These are phyloP conservation scores for Trametes meyenii DNA, from an alignment of 768 basidiomycete genomes.

Conservation along the genomic window DNA sequence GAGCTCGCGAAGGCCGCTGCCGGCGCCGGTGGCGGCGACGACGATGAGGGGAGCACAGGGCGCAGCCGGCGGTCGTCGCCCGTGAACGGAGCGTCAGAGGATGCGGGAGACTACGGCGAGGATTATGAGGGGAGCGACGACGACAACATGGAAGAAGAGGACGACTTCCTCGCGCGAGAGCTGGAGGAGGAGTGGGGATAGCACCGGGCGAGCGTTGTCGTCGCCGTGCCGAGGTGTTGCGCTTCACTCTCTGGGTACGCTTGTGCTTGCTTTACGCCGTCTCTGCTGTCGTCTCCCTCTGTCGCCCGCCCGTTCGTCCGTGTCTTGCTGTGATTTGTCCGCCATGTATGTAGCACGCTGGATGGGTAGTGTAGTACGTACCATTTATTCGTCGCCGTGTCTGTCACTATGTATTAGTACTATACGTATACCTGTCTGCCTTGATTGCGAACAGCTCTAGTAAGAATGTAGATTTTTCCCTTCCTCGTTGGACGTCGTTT, in stretches of 20 bases:
- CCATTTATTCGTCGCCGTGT: constrained; percentile 58
- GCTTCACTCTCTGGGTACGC: background rate
- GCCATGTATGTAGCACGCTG: constrained; percentile 45
- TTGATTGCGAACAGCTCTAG: constrained; percentile 6
- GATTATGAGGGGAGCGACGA: constrained; percentile 42
- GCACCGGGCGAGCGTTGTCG: constrained; percentile 5
- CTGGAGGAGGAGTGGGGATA: constrained; percentile 81
- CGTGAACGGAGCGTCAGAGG: constrained; percentile 19
- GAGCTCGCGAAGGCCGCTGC: constrained; percentile 11
- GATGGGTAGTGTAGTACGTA: constrained; percentile 48
- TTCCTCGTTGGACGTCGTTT: background rate
- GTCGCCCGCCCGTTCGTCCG: background rate
- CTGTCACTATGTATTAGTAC: constrained; percentile 57
- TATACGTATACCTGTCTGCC: constrained; percentile 55
- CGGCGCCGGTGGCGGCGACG: background rate
- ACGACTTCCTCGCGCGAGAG: constrained; percentile 82
- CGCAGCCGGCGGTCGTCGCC: constrained; percentile 18
- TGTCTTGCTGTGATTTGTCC: constrained; percentile 40
- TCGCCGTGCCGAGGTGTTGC: background rate
- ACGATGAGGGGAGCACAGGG: constrained; percentile 11
- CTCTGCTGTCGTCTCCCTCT: background rate
- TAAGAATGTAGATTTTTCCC: background rate
- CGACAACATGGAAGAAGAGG: constrained; percentile 57
- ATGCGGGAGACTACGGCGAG: constrained; percentile 43
- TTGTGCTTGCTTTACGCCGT: background rate